A percentile compares a stretch with the other conserved stretches of the same genome.
These are phyloP conservation scores for Cicer arietinum DNA, from an alignment of 306 rosid genomes.

Conservation along the genomic window DNA sequence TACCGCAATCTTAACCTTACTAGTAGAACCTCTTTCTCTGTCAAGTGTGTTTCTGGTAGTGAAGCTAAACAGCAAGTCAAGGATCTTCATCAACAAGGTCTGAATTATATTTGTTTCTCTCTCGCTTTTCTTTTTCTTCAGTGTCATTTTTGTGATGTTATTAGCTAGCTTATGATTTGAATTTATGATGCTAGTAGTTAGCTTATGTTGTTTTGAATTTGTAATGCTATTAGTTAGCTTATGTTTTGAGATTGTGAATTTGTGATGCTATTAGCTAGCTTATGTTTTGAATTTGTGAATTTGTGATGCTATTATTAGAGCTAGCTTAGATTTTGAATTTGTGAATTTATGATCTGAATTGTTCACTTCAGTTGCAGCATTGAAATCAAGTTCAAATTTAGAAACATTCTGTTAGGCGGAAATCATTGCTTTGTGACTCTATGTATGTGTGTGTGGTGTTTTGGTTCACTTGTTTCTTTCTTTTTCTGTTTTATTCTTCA, in stretches of 20 bases:
- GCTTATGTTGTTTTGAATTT: neutral
- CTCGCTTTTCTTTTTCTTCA: conserved; percentile 8
- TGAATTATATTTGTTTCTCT: neutral
- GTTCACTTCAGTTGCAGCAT: conserved; percentile 1
- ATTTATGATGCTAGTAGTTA: neutral
- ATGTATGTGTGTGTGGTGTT: neutral
- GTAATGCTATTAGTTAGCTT: neutral
- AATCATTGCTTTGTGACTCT: neutral
- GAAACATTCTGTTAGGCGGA: neutral
- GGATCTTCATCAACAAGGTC: conserved; percentile 70
- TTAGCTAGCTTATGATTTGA: neutral
- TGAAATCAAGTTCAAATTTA: conserved; percentile 10
- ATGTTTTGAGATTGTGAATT: conserved; percentile 19
- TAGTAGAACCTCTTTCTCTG: conserved; percentile 50
- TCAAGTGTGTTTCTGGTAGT: conserved; percentile 58
- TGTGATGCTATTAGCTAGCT: neutral
- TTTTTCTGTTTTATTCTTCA: neutral
- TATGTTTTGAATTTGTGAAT: too few species aligned
- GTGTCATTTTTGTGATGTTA: neutral
- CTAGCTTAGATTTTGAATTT: neutral
- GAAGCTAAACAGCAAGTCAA: conserved; percentile 56
- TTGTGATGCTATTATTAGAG: neutral
- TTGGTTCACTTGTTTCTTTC: neutral
- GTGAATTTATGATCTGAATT: neutral
- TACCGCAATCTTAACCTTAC: conserved; percentile 2